These are phyloP conservation scores for Glomus cerebriforme DNA, from an alignment of 192 early-diverging fungal genomes.

Conservation along the genomic window DNA sequence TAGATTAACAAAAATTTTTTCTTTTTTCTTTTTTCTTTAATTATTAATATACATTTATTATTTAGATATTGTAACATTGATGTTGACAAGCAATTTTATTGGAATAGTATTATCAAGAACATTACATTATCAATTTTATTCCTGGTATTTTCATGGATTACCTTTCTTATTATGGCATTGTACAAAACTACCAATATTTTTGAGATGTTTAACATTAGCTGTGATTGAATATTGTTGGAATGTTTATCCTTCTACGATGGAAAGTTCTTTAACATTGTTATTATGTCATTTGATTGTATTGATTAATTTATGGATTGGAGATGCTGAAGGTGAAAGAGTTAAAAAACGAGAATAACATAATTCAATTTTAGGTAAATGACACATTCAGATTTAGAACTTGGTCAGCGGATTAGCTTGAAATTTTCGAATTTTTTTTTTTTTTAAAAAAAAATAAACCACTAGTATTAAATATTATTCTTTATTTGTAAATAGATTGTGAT, in stretches of 20 bases:
- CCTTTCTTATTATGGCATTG: constrained; percentile 78
- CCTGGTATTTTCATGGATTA: constrained; percentile 89
- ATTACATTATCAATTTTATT: constrained; percentile 96
- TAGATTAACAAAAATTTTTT: too few relatives aligned
- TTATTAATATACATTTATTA: too few relatives aligned
- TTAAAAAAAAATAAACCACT: too few relatives aligned
- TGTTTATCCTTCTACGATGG: constrained; percentile 76
- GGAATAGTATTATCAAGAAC: constrained; percentile 87
- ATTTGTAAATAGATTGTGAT: too few relatives aligned
- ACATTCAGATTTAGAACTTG: too few relatives aligned
- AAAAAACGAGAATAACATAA: background rate
- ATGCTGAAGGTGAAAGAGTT: constrained; percentile 12
- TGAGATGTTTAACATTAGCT: constrained; percentile 39
- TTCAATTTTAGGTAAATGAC: too few relatives aligned
- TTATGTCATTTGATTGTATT: constrained; percentile 37
- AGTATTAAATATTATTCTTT: too few relatives aligned
- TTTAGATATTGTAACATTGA: constrained; percentile 61
- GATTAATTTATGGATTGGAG: constrained; percentile 39
- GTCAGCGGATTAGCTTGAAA: too few relatives aligned
- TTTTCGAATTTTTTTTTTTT: too few relatives aligned
- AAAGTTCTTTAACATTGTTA: constrained; percentile 39
- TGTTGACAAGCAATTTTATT: constrained; percentile 89
- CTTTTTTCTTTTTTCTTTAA: background rate
- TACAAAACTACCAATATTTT: constrained; percentile 37
- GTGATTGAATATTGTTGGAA: constrained; percentile 85